phyloP scores from a whole-genome alignment of 1,284 basidiomycete genomes.

The Ceratobasidium sp. region DNA sequence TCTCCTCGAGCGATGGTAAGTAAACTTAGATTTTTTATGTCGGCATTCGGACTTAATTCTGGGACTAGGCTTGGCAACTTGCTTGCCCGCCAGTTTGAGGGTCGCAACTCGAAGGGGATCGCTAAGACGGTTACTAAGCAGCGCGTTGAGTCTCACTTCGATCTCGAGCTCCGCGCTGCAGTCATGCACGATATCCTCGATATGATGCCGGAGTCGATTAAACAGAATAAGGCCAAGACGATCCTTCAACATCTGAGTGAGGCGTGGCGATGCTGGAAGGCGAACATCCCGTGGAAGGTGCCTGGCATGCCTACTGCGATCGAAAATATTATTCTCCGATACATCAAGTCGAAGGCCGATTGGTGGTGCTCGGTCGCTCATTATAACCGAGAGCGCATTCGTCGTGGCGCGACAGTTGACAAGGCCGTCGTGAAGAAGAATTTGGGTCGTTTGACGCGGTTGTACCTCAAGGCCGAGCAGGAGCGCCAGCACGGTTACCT shows the following conservation, averaged over 20 bases:
- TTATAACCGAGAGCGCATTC: conserved; percentile 94
- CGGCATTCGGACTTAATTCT: conserved; percentile 4
- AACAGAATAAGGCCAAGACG: conserved; percentile 99
- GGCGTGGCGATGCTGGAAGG: conserved; percentile 99
- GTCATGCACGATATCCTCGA: conserved; percentile 99
- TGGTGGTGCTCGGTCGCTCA: conserved; percentile 98
- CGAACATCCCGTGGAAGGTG: conserved; percentile 98
- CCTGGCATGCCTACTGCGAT: conserved; percentile 98
- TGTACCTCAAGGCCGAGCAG: conserved; percentile 97
- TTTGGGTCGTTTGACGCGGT: conserved; percentile 87
- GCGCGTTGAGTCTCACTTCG: conserved; percentile 98
- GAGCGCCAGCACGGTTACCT: conserved; percentile 97
- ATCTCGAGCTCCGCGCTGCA: conserved; percentile 95
- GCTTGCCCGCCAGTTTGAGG: conserved; percentile 98
- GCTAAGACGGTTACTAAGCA: conserved; percentile 99
- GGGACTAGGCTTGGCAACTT: conserved; percentile 90
- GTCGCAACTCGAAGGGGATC: conserved; percentile 94
- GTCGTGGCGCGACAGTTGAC: conserved; percentile 97
- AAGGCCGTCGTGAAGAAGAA: conserved; percentile 99
- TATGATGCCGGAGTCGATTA: conserved; percentile 99
- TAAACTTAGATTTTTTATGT: conserved; percentile 38
- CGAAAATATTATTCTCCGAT: conserved; percentile 98
- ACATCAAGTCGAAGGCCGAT: conserved; percentile 99
- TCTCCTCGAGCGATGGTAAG: conserved; percentile 91
- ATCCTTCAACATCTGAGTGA: conserved; percentile 98